Percentiles rank a stretch among this genome's conserved stretches.
Conservation (phyloP, 345 rosid genomes). For the Brassica napus region Da-Ae NC_063448.1:42715001-42715500, state of each 20-base stretch:
- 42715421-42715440: neutral
- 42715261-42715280: slow-evolving; percentile 25
- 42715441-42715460: neutral
- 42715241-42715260: slow-evolving; percentile 38
- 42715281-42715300: slow-evolving; percentile 29
- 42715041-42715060: neutral
- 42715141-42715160: slow-evolving; percentile 4
- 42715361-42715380: neutral
- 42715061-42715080: too few relatives aligned
- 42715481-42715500: neutral
- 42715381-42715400: slow-evolving; percentile 7
- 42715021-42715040: slow-evolving; percentile 75
- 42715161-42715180: slow-evolving; percentile 15
- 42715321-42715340: slow-evolving; percentile 26
- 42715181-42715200: slow-evolving; percentile 18
- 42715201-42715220: slow-evolving; percentile 25
- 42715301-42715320: slow-evolving; percentile 32
- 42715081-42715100: neutral
- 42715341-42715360: slow-evolving; percentile 9
- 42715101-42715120: slow-evolving; percentile 5
- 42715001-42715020: slow-evolving; percentile 80
- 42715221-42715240: slow-evolving; percentile 38
- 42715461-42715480: neutral
- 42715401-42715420: neutral
- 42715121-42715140: neutral